Base-by-base conservation (phyloP, 306 rosid species). In the Lablab purpureus region DNA sequence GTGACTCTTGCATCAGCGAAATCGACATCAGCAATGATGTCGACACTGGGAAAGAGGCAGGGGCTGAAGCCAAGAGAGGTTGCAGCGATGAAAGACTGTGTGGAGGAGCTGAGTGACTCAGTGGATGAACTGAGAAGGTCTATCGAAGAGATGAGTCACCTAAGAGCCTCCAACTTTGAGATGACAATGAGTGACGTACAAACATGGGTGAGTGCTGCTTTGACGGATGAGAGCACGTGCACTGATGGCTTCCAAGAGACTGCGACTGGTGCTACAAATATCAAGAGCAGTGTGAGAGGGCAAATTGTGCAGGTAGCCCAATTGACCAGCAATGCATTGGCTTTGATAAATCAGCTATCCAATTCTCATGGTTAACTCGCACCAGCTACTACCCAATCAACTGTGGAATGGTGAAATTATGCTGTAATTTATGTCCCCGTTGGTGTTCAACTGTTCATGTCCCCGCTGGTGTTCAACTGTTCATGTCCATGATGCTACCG, bases 201-300 rank as follows among this genome's bases (percentile, higher is more conserved):
- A 63, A 93, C 97, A 1, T 89, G 98, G 98, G 90, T 91, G 19
- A 91, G 94, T 68, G 87, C 94, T 54, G 97, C 97, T 27, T 75
- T 93, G 79, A 93, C 98, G 0, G 91, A 91, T 72, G 91, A 88
- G 56, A 85, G 10, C 37, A 93, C 97, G 0, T 93, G 98, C 55
- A 80, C 43, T 0, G 98, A 91, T 30, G 98, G 97, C 6, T 93
- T 93, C 45, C 69, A 73, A 15, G 90, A 76, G 37, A 55, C 27
- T 37, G 12, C 32, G 3, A 11, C 9, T 21, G 50, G 6, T 10
- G 50, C 4, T n/a, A 0, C 72, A 0, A 67, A 85, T 18, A 43
- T 86, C 64, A 89, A 86, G 87, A 81, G 22, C 13, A 7, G 37
- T 0, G 93, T 87, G 45, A 86, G 88, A 66, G 59, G 80, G 0